phyloP scores from a whole-genome alignment of 192 early-diverging fungal species.

The Podila epicladia region DNA sequence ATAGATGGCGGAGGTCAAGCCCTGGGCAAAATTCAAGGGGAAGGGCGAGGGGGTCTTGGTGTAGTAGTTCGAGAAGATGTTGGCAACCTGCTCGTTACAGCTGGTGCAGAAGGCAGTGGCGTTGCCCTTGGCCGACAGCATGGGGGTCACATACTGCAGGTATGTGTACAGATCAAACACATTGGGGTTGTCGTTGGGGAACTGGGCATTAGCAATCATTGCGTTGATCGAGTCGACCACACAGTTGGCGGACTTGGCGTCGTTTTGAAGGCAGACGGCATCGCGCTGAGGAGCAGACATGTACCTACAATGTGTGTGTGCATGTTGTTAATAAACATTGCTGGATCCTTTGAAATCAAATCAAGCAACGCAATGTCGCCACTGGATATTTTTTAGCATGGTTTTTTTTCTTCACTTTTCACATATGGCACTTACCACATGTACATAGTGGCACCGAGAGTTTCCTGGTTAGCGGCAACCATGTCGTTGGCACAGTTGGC shows the following conservation, averaged over 20 bases:
- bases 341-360: neutral
- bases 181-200: conserved; percentile 25
- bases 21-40: conserved; percentile 25
- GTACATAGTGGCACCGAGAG: conserved; percentile 18
- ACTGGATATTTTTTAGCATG: neutral
- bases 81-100: conserved; percentile 45
- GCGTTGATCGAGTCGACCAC: conserved; percentile 33
- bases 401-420: neutral
- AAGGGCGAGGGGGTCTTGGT: conserved; percentile 29
- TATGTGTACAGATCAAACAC: conserved; percentile 41
- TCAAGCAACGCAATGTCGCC: neutral
- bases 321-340: neutral
- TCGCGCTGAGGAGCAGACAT: conserved; percentile 36
- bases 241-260: conserved; percentile 16
- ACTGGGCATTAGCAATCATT: conserved; percentile 33
- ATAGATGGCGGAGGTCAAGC: neutral
- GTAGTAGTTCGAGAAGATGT: conserved; percentile 47
- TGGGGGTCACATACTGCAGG: conserved; percentile 42
- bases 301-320: conserved; percentile 20
- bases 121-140: conserved; percentile 6
- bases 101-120: conserved; percentile 22
- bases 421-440: conserved; percentile 24
- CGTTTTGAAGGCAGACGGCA: conserved; percentile 24
- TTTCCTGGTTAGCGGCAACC: conserved; percentile 13
- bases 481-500: conserved; percentile 28